Base-by-base conservation (phyloP, 2,329 filamentous ascomycete species). In the Diaporthe citrichinensis region DNA sequence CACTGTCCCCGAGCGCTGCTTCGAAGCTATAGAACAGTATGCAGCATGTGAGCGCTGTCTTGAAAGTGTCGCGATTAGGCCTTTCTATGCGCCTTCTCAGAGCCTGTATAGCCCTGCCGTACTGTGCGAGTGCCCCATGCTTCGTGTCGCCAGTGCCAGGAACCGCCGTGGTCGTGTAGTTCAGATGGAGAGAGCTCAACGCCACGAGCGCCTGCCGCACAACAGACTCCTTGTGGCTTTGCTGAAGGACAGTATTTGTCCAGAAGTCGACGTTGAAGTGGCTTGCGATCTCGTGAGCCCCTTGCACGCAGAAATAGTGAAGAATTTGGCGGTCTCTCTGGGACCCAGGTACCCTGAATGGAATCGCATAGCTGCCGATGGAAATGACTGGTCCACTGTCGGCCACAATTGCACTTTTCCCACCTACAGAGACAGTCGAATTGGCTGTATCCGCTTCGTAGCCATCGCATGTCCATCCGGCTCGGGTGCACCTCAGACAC, bases 221-320 rank as follows among this genome's bases (percentile, higher is more conserved):
- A 0, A 46, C 59, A 23, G 25, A 23, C 28, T 65, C n/a, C n/a
- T 28, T 15, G 41, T 65, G 59, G n/a, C 59, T 65, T 44, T 46
- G 59, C 39, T 65, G 39, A 23, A 65, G 59, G 25, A 65, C 39
- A 12, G 41, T 46, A 0, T 28, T 65, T 46, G 59, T 65, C 59
- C 59, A 65, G 17, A 65, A 65, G 15, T 65, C 59, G 39, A 65
- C 25, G 15, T 65, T 65, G 59, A 65, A 65, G 25, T 46, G 39
- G 59, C 39, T 65, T 12, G 59, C 59, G 4, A 65, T 65, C 59
- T 65, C 59, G 14, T 31, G 25, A 31, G 39, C 39, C 9, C 59
- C 59, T n/a, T 23, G 59, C 17, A 46, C 39, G 4, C 39, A 65
- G 25, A 65, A 65, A 8, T 46, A 65, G 39, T 65, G 59, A 28